phyloP scores from a whole-genome alignment of 1,284 basidiomycete genomes.

The Heliocybe sulcata region DNA sequence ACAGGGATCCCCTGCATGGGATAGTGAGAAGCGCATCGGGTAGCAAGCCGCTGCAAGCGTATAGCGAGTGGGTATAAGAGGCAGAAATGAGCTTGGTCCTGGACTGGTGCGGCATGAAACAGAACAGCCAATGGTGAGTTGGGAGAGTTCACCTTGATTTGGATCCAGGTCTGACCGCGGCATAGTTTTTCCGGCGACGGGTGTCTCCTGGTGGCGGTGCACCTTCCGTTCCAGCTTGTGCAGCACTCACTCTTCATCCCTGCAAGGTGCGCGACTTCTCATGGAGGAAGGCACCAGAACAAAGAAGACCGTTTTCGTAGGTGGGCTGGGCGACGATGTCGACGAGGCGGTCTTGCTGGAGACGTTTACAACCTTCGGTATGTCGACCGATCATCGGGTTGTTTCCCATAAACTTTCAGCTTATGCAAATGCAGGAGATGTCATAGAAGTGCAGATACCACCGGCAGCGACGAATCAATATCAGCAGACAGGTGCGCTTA shows the following conservation, averaged over 20 bases:
- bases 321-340: slow-evolving; percentile 68
- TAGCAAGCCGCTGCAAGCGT: too few relatives aligned
- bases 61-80: background rate
- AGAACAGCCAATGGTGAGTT: background rate
- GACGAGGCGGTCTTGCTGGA: slow-evolving; percentile 65
- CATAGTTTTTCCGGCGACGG: background rate
- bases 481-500: slow-evolving; percentile 36
- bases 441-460: slow-evolving; percentile 76
- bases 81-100: background rate
- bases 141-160: background rate
- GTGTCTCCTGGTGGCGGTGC: background rate
- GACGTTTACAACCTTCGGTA: slow-evolving; percentile 73
- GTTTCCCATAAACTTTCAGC: slow-evolving; percentile 5
- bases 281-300: slow-evolving; percentile 79
- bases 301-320: slow-evolving; percentile 77
- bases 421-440: slow-evolving; percentile 41
- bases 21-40: background rate
- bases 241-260: background rate
- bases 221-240: background rate
- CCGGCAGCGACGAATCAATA: slow-evolving; percentile 55
- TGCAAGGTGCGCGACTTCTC: background rate
- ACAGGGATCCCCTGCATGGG: background rate
- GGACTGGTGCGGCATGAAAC: background rate
- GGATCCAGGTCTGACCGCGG: background rate
- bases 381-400: slow-evolving; percentile 13